These are phyloP conservation scores for Aphanomyces invadans DNA, from an alignment of 352 stramenopile genomes.

Conservation along the genomic window DNA sequence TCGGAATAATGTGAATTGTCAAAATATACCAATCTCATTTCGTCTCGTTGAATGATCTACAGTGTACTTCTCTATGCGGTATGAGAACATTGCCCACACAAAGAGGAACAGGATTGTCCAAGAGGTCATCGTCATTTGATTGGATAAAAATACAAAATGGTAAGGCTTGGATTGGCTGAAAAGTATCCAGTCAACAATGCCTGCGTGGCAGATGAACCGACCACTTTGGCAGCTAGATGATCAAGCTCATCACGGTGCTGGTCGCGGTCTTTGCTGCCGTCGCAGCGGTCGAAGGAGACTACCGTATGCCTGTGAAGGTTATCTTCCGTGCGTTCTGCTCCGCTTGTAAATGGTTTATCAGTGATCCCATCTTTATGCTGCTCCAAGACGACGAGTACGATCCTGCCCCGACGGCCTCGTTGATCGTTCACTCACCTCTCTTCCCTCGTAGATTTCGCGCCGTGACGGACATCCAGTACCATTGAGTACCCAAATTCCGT, in stretches of 20 bases:
- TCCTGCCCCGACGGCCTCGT: background rate
- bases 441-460: slow-evolving; percentile 49
- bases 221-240: background rate
- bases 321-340: slow-evolving; percentile 73
- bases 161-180: slow-evolving; percentile 10
- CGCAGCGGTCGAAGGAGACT: slow-evolving; percentile 28
- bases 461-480: slow-evolving; percentile 58
- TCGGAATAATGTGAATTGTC: too few species aligned
- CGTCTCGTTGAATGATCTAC: too few species aligned
- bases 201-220: background rate
- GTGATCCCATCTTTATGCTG: slow-evolving; percentile 59
- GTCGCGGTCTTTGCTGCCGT: slow-evolving; percentile 1
- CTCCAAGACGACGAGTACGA: slow-evolving; percentile 52
- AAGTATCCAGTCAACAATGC: background rate
- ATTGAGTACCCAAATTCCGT: background rate
- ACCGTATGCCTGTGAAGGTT: slow-evolving; percentile 53
- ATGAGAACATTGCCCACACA: too few species aligned
- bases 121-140: background rate
- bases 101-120: too few species aligned
- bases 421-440: background rate
- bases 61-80: too few species aligned
- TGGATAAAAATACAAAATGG: background rate
- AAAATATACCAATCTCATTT: too few species aligned
- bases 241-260: slow-evolving; percentile 24
- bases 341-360: slow-evolving; percentile 76